A percentile compares a stretch with the other conserved stretches of the same genome.
Conservation (phyloP, 495 filamentous ascomycete genomes). For the Glarea lozoyensis region DNA sequence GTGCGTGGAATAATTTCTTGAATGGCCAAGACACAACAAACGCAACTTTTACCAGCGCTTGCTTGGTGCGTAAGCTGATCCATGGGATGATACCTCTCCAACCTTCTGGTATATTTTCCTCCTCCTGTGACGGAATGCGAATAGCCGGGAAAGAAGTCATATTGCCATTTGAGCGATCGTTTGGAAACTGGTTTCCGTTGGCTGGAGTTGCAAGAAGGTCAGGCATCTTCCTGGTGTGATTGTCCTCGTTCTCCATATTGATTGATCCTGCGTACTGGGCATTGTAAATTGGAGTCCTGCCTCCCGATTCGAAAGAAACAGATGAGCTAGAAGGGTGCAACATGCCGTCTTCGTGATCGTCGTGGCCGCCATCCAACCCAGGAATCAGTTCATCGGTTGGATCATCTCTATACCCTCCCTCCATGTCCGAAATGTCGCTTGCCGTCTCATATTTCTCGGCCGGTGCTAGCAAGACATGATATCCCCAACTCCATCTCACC, state of each 20-base stretch:
- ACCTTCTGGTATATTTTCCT: constrained; percentile 17
- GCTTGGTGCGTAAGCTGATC: constrained; percentile 4
- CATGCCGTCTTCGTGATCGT: constrained; percentile 21
- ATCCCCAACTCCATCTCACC: constrained; percentile 97
- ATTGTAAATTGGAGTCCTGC: constrained; percentile 21
- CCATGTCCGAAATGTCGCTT: constrained; percentile 47
- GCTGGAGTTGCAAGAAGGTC: constrained; percentile 12
- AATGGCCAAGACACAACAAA: no score
- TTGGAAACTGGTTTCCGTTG: constrained; percentile 6
- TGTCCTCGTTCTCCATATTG: constrained; percentile 14
- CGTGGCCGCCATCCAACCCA: constrained; percentile 20
- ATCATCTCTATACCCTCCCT: constrained; percentile 62
- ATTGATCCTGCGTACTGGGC: constrained; percentile 20
- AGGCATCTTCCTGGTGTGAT: constrained; percentile 11
- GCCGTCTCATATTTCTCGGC: constrained; percentile 54
- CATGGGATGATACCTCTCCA: constrained; percentile 17
- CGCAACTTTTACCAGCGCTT: no score
- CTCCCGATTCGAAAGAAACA: constrained; percentile 18
- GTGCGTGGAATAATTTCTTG: constrained; percentile 13
- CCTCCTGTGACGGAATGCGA: constrained; percentile 13
- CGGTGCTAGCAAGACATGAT: constrained; percentile 81
- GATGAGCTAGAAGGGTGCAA: constrained; percentile 8
- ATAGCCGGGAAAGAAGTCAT: constrained; percentile 24
- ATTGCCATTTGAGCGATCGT: constrained; percentile 10
- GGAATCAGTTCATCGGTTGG: constrained; percentile 22